Evolutionary conservation across 2,329 filamentous ascomycete species (phyloP).

Genomic region (Colletotrichum sidae): DNA sequence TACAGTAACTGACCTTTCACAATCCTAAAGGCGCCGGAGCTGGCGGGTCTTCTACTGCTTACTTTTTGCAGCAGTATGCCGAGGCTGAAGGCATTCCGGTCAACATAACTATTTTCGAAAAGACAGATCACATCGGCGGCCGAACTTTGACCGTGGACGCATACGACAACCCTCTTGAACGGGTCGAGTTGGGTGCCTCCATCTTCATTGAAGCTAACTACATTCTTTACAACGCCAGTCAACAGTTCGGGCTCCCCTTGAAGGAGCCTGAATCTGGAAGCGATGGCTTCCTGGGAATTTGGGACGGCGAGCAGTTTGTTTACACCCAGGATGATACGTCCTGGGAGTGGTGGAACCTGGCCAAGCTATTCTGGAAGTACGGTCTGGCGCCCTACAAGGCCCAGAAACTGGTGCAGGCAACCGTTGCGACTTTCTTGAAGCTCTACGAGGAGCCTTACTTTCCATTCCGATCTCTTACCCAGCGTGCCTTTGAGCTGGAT

Average conservation of each 20-base stretch:
- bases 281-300: slow-evolving; percentile 77
- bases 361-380: slow-evolving; percentile 87
- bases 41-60: slow-evolving; percentile 87
- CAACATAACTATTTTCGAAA: slow-evolving; percentile 91
- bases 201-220: slow-evolving; percentile 90
- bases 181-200: slow-evolving; percentile 88
- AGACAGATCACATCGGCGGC: slow-evolving; percentile 81
- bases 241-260: slow-evolving; percentile 76
- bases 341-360: slow-evolving; percentile 82
- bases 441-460: slow-evolving; percentile 87
- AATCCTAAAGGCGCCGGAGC: slow-evolving; percentile 80
- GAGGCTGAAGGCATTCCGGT: slow-evolving; percentile 68
- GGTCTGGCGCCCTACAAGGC: slow-evolving; percentile 82
- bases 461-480: slow-evolving; percentile 82
- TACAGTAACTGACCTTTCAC: slow-evolving; percentile 3
- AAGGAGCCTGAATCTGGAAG: slow-evolving; percentile 57
- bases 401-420: slow-evolving; percentile 76
- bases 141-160: slow-evolving; percentile 87
- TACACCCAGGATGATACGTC: slow-evolving; percentile 70
- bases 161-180: slow-evolving; percentile 73
- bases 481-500: slow-evolving; percentile 74
- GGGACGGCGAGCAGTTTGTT: slow-evolving; percentile 83
- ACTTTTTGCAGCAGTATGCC: slow-evolving; percentile 81
- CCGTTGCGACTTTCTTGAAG: slow-evolving; percentile 78
- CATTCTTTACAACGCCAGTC: slow-evolving; percentile 81